Evolutionary conservation across 2,329 filamentous ascomycete genomes (phyloP).

Genomic region (Scedosporium aurantiacum): DNA sequence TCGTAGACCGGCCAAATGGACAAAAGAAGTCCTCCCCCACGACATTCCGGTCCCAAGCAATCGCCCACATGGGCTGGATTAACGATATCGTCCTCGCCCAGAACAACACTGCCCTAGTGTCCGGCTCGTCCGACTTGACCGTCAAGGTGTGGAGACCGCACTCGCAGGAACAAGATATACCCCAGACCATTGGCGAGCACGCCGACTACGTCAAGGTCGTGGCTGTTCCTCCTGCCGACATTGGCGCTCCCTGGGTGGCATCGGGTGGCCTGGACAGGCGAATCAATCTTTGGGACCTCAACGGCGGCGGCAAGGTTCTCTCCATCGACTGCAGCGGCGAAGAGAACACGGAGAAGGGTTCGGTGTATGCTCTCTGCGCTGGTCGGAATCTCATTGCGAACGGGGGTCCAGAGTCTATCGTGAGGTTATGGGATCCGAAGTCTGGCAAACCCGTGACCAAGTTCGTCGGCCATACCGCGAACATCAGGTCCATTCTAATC

Average conservation of each 20-base stretch:
- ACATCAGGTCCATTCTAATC: constrained; percentile 80
- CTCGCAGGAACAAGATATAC: constrained; percentile 36
- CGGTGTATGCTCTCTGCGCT: constrained; percentile 80
- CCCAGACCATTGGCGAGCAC: constrained; percentile 76
- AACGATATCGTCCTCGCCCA: constrained; percentile 81
- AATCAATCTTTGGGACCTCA: constrained; percentile 87
- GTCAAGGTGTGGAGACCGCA: constrained; percentile 86
- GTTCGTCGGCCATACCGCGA: constrained; percentile 93
- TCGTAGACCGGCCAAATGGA: constrained; percentile 14
- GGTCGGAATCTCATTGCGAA: constrained; percentile 75
- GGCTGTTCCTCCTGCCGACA: constrained; percentile 55
- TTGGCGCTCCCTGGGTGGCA: constrained; percentile 72
- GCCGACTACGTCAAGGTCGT: constrained; percentile 95
- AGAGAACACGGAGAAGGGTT: constrained; percentile 80
- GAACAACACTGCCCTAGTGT: constrained; percentile 68
- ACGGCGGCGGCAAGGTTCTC: constrained; percentile 72
- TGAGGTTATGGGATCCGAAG: constrained; percentile 83
- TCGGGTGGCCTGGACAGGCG: constrained; percentile 89
- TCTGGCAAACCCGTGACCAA: constrained; percentile 88
- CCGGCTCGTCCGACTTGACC: constrained; percentile 85
- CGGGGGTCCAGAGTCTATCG: constrained; percentile 86
- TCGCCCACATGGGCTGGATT: constrained; percentile 90
- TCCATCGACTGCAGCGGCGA: constrained; percentile 79
- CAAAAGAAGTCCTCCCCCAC: constrained; percentile 34
- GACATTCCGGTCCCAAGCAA: constrained; percentile 48